These are phyloP conservation scores for Boletus subcaerulescens DNA, from an alignment of 768 basidiomycete species.

Conservation along the genomic window DNA sequence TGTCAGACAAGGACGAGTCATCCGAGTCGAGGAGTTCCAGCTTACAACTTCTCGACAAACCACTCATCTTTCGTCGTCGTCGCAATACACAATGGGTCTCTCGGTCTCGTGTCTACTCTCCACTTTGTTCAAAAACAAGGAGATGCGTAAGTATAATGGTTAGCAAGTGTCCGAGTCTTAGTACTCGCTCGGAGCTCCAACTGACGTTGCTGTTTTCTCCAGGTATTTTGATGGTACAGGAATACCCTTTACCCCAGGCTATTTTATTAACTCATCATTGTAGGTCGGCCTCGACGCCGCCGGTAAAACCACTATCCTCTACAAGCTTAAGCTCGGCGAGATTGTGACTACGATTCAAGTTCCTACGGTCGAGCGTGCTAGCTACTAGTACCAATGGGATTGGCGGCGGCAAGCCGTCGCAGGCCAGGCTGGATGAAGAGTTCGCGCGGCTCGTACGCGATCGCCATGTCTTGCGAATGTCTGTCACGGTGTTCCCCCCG, in stretches of 20 bases:
- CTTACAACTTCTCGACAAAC: slow-evolving; percentile 26
- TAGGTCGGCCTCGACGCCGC: slow-evolving; percentile 99
- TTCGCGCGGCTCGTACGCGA: too few relatives aligned
- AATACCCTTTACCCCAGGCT: slow-evolving; percentile 19
- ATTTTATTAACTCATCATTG: slow-evolving; percentile 6
- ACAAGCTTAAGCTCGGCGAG: slow-evolving; percentile 99
- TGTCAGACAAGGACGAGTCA: too few relatives aligned
- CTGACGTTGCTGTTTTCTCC: slow-evolving; percentile 29
- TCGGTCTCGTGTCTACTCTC: slow-evolving; percentile 72
- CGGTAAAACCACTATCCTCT: slow-evolving; percentile 97
- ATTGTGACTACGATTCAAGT: slow-evolving; percentile 95
- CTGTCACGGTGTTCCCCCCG: too few relatives aligned
- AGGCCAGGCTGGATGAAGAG: too few relatives aligned
- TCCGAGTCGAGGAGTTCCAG: slow-evolving; percentile 11
- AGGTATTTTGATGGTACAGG: slow-evolving; percentile 94
- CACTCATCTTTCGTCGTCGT: slow-evolving; percentile 30
- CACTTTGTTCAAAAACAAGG: slow-evolving; percentile 95
- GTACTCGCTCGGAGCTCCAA: slow-evolving; percentile 17
- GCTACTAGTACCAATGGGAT: too few relatives aligned
- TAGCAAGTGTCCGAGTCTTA: not conserved
- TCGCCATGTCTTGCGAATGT: too few relatives aligned
- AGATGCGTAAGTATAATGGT: slow-evolving; percentile 84
- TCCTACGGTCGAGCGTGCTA: too few relatives aligned
- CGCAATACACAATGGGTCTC: slow-evolving; percentile 66
- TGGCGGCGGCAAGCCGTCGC: too few relatives aligned